These are phyloP conservation scores for Fusarium camptoceras DNA, from an alignment of 2,329 filamentous ascomycete species.

Conservation along the genomic window DNA sequence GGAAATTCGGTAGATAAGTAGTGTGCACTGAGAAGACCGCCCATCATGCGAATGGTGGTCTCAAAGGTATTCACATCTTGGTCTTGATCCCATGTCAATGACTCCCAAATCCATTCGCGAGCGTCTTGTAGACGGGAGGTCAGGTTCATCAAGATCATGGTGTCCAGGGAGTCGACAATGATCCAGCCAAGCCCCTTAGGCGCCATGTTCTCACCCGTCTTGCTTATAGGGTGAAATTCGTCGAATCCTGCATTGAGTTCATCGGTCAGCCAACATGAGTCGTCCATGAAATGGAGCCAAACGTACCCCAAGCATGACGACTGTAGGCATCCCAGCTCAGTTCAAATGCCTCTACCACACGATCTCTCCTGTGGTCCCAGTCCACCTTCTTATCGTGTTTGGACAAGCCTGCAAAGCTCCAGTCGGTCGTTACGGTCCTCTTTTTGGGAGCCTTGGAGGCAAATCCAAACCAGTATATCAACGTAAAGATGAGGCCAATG, in stretches of 20 bases:
- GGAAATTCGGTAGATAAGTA: slow-evolving; percentile 91
- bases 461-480: slow-evolving; percentile 78
- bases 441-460: slow-evolving; percentile 54
- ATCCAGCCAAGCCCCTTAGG: slow-evolving; percentile 95
- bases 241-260: slow-evolving; percentile 71
- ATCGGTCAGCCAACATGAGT: slow-evolving; percentile 45
- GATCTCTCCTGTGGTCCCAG: slow-evolving; percentile 82
- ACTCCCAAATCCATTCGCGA: slow-evolving; percentile 86
- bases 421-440: slow-evolving; percentile 57
- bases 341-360: slow-evolving; percentile 89
- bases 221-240: slow-evolving; percentile 86
- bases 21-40: slow-evolving; percentile 90
- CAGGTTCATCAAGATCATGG: slow-evolving; percentile 97
- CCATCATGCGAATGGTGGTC: slow-evolving; percentile 97
- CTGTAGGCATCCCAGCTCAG: slow-evolving; percentile 94
- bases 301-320: slow-evolving; percentile 91
- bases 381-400: slow-evolving; percentile 64
- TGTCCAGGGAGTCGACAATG: slow-evolving; percentile 95
- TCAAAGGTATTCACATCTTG: slow-evolving; percentile 98
- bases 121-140: slow-evolving; percentile 87
- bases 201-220: slow-evolving; percentile 85
- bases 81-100: slow-evolving; percentile 87
- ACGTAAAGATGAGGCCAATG: slow-evolving; percentile 64
- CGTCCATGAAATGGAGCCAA: neutral
- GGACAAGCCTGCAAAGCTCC: slow-evolving; percentile 69